A percentile compares a stretch with the other conserved stretches of the same genome.
These are phyloP conservation scores for Saraca asoca DNA, from an alignment of 331 rosid genomes.

Conservation along the genomic window DNA sequence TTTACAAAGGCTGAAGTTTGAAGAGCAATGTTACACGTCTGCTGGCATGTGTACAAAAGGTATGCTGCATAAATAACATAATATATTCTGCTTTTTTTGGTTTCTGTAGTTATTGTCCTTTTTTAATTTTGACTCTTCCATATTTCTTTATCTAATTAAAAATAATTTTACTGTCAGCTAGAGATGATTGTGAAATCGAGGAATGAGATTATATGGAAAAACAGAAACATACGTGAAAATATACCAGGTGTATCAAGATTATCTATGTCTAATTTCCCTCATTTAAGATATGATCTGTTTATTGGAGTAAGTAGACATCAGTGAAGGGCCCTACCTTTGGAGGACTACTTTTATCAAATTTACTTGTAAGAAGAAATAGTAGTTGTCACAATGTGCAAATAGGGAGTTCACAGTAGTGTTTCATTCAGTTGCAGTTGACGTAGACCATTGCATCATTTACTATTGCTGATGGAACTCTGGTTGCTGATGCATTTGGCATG, in stretches of 20 bases:
- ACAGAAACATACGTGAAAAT: not conserved
- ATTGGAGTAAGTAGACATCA: not conserved
- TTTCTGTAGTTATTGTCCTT: not conserved
- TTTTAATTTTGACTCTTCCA: not conserved
- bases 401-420: too few relatives aligned
- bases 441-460: slow-evolving; percentile 88
- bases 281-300: not conserved
- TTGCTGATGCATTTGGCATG: slow-evolving; percentile 79
- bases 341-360: slow-evolving; percentile 14
- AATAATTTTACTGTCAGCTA: not conserved
- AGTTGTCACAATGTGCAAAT: too few relatives aligned
- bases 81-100: not conserved
- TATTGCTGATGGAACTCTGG: slow-evolving; percentile 59
- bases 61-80: slow-evolving; percentile 32
- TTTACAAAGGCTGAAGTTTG: slow-evolving; percentile 88
- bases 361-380: too few relatives aligned
- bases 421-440: slow-evolving; percentile 87
- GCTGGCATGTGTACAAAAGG: slow-evolving; percentile 95
- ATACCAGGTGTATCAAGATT: slow-evolving; percentile 11
- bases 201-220: slow-evolving; percentile 9
- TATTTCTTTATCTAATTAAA: slow-evolving; percentile 1
- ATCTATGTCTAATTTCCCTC: not conserved
- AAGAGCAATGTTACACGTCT: slow-evolving; percentile 88
- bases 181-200: slow-evolving; percentile 17
- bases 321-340: not conserved